Base-by-base conservation (phyloP, 257 asterid genomes). In the Ajuga chamaepitys region DNA sequence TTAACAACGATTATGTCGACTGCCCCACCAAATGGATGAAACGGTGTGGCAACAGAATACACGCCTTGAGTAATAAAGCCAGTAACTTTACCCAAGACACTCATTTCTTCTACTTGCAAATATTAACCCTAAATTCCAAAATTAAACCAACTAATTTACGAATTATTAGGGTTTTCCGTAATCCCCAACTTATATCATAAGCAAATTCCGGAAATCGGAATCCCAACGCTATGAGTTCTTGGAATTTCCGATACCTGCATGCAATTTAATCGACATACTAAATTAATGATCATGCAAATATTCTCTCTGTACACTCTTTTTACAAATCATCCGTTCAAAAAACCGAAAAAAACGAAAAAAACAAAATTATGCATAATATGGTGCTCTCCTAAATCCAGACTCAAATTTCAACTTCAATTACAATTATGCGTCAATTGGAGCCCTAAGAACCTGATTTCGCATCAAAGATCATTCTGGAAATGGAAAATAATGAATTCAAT, bases 21-120 rank as follows among this genome's bases (percentile, higher is more conserved):
- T 2, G 98, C 98, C 69, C 98, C 96, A 62, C 96, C 98, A 70
- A 91, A 91, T 2, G 98, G 98, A 81, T 91, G 98, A 72, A 91
- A 91, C 21, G 97, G 96, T 3, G 96, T 91, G 71, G 97, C 97
- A 69, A 89, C 95, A 7, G 97, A 85, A 75, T 89, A 89, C 53
- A 87, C 89, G 7, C 92, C 92, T 80, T 83, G 92, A 1, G 95
- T 75, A 20, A 89, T 83, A 37, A 88, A 71, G 80, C 88, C 83
- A 22, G 94, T 70, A 74, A 91, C 89, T 80, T 76, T 83, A 58
- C 95, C 95, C 37, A 91, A 94, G 67, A 91, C 87, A 79, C 85
- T 83, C 98, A 91, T 91, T 83, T 69, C 66, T 67, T 64, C 78
- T 48, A 64, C 68, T 70, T 32, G 67, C 72, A 73, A 70, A 32